phyloP scores from a whole-genome alignment of 2,329 filamentous ascomycete species.

The Septoria petroselini region DNA sequence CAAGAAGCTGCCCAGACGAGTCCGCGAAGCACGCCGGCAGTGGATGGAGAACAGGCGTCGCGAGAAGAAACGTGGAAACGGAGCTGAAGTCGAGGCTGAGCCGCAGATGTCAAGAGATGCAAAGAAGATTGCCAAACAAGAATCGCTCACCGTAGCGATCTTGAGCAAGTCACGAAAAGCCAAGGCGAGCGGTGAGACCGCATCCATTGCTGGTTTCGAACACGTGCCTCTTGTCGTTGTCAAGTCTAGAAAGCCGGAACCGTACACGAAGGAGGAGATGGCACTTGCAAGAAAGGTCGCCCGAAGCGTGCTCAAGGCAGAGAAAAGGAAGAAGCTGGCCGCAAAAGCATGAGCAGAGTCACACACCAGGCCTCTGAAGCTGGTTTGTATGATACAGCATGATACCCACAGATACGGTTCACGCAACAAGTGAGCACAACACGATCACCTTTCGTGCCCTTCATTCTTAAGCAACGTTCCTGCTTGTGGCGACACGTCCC shows the following conservation, averaged over 20 bases:
- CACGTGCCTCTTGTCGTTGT: slow-evolving; percentile 19
- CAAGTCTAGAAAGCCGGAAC: background rate
- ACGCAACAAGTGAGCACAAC: no score
- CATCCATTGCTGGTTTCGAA: slow-evolving; percentile 15
- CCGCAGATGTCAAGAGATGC: slow-evolving; percentile 2
- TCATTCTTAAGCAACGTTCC: no score
- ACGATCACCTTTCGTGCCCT: no score
- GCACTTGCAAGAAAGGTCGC: slow-evolving; percentile 21
- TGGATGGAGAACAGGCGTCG: slow-evolving; percentile 23
- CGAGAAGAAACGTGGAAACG: slow-evolving; percentile 7
- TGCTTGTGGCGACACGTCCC: no score
- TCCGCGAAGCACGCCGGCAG: slow-evolving; percentile 23
- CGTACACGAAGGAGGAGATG: slow-evolving; percentile 21
- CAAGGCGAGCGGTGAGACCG: slow-evolving; percentile 5
- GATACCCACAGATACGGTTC: background rate
- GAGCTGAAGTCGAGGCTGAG: background rate
- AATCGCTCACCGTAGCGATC: slow-evolving; percentile 15
- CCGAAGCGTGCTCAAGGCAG: slow-evolving; percentile 20
- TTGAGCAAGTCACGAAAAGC: slow-evolving; percentile 16
- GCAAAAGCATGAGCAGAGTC: background rate
- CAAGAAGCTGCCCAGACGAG: slow-evolving; percentile 24
- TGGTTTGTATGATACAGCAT: background rate
- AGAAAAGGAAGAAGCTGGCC: slow-evolving; percentile 17
- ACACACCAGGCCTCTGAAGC: no score
- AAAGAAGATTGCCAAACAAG: slow-evolving; percentile 17